Evolutionary conservation across 305 asterid genomes (phyloP).

Genomic region (Fraxinus sp.): DNA sequence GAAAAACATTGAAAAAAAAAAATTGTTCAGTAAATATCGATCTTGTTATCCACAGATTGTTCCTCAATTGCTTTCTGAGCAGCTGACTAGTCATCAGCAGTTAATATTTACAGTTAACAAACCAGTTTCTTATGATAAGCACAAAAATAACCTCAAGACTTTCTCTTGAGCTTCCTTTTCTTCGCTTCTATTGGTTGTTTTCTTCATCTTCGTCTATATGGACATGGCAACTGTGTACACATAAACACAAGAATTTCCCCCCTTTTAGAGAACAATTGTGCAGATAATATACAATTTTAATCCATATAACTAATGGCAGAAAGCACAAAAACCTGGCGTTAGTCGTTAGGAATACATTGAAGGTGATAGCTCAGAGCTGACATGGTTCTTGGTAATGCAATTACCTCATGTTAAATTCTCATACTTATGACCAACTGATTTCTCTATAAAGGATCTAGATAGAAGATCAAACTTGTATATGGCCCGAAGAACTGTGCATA

Average conservation of each 20-base stretch:
- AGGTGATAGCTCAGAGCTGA: background rate
- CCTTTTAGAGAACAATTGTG: background rate
- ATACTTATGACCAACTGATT: background rate
- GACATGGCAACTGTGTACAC: background rate
- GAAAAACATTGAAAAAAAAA: background rate
- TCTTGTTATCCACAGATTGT: background rate
- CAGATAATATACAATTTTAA: background rate
- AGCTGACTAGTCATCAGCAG: background rate
- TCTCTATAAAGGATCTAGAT: background rate
- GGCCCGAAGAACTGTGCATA: background rate
- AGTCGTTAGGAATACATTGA: background rate
- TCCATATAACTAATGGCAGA: background rate
- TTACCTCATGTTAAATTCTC: background rate
- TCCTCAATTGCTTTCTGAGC: background rate
- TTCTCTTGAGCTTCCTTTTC: background rate
- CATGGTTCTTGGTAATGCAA: background rate
- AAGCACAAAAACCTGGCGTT: background rate
- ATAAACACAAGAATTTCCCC: background rate
- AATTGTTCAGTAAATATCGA: background rate
- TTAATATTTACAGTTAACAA: background rate
- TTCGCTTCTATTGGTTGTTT: background rate
- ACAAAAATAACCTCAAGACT: slow-evolving; percentile 12
- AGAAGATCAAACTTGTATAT: background rate
- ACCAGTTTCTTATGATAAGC: background rate
- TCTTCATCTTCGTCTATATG: background rate